Conservation (phyloP, 257 asterid species). For the Striga asiatica region DNA sequence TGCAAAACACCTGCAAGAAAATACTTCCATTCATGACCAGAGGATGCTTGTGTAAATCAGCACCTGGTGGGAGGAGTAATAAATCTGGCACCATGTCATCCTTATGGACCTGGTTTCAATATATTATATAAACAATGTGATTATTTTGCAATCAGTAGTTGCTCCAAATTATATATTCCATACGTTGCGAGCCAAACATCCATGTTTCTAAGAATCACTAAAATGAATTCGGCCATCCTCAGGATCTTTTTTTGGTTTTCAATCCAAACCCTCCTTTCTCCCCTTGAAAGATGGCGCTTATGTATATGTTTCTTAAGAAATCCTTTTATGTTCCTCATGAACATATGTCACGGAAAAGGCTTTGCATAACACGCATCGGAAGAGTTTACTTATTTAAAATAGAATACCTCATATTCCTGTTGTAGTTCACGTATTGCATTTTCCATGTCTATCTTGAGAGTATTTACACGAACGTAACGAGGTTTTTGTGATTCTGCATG, state of each 20-base stretch:
- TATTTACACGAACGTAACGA: conserved; percentile 88
- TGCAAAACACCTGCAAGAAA: conserved; percentile 76
- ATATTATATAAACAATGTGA: background rate
- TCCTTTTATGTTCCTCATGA: background rate
- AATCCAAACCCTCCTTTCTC: too few species aligned
- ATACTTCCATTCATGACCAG: conserved; percentile 57
- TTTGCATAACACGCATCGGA: background rate
- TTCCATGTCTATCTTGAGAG: conserved; percentile 58
- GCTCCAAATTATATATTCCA: background rate
- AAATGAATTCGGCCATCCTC: too few species aligned
- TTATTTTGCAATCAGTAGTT: background rate
- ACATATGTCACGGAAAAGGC: background rate
- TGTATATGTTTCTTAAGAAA: too few species aligned
- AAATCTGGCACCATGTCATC: conserved; percentile 76
- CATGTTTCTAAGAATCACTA: background rate
- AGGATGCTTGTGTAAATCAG: conserved; percentile 85
- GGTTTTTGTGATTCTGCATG: conserved; percentile 60
- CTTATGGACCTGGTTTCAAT: conserved; percentile 40
- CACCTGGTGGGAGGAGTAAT: conserved; percentile 71
- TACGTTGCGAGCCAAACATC: background rate
- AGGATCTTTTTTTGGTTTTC: background rate
- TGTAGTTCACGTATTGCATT: conserved; percentile 44
- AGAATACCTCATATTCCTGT: conserved; percentile 46
- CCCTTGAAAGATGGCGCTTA: too few species aligned
- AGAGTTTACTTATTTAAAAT: background rate